Conservation (phyloP, 805 yeast species). For the Candida verbasci region DNA sequence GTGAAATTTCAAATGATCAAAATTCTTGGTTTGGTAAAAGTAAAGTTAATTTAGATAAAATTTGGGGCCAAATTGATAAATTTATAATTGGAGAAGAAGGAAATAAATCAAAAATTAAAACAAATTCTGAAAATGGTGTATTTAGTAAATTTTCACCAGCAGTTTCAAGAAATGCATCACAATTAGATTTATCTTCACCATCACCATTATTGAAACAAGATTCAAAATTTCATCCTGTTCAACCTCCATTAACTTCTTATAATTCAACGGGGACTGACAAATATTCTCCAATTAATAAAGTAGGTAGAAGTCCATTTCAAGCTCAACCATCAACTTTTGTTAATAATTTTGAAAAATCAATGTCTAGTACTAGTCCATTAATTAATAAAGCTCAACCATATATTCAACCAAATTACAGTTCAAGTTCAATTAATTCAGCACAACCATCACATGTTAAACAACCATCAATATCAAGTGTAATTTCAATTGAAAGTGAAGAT, state of each 20-base stretch:
- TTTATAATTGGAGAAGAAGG: slow-evolving; percentile 87
- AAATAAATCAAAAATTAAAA: slow-evolving; percentile 29
- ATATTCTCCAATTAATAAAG: slow-evolving; percentile 8
- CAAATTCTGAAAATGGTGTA: slow-evolving; percentile 43
- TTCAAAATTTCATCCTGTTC: slow-evolving; percentile 2
- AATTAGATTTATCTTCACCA: slow-evolving; percentile 24
- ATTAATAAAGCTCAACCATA: slow-evolving; percentile 1
- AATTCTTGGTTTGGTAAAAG: slow-evolving; percentile 67
- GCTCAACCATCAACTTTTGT: slow-evolving; percentile 3
- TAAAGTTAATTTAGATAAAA: slow-evolving; percentile 69
- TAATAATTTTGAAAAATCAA: not conserved
- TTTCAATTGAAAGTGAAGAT: slow-evolving; percentile 16
- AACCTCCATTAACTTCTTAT: not conserved
- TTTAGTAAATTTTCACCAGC: slow-evolving; percentile 71
- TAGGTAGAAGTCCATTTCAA: not conserved
- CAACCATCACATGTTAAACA: slow-evolving; percentile 16
- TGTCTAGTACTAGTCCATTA: too few relatives aligned
- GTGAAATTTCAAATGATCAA: slow-evolving; percentile 38
- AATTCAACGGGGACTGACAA: slow-evolving; percentile 2
- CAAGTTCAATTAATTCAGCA: slow-evolving; percentile 18
- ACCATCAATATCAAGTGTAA: slow-evolving; percentile 18
- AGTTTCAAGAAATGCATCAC: slow-evolving; percentile 52
- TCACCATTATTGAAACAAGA: not conserved
- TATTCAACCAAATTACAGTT: slow-evolving; percentile 10
- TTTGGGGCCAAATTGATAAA: slow-evolving; percentile 87